A percentile compares a stretch with the other conserved stretches of the same genome.
phyloP scores from a whole-genome alignment of 148 eudicot species.

The Rhododendron molle region DNA sequence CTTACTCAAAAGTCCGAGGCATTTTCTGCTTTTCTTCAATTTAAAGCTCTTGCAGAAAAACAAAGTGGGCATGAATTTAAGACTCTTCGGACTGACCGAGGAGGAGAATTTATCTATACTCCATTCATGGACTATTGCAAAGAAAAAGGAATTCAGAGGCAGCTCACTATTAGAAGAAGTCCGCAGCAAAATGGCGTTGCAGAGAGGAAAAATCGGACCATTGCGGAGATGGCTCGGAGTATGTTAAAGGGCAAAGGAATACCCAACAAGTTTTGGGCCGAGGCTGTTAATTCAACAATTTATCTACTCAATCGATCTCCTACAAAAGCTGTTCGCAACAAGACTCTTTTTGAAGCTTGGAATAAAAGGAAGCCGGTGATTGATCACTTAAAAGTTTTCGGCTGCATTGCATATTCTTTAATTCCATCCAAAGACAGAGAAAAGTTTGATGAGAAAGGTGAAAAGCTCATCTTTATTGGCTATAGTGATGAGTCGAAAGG shows the following conservation, averaged over 20 bases:
- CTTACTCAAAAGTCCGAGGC: no score
- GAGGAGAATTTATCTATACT: no score
- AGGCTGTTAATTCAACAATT: conserved; percentile 11
- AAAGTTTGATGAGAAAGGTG: conserved; percentile 4
- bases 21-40: background rate
- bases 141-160: background rate
- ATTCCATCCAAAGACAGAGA: background rate
- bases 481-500: background rate
- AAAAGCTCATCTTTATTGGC: background rate
- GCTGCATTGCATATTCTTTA: conserved; percentile 14
- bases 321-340: conserved; percentile 9
- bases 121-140: no score
- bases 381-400: conserved; percentile 6
- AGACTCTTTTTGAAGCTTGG: conserved; percentile 17
- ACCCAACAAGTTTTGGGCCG: conserved; percentile 15
- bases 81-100: background rate
- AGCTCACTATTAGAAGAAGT: conserved; percentile 1
- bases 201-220: conserved; percentile 12
- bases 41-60: conserved; percentile 8
- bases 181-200: conserved; percentile 16
- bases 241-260: background rate
- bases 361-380: conserved; percentile 4
- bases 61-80: background rate
- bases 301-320: conserved; percentile 15
- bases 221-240: conserved; percentile 21